Conservation (phyloP, 2,329 filamentous ascomycete species). For the Phoma herbarum region DNA sequence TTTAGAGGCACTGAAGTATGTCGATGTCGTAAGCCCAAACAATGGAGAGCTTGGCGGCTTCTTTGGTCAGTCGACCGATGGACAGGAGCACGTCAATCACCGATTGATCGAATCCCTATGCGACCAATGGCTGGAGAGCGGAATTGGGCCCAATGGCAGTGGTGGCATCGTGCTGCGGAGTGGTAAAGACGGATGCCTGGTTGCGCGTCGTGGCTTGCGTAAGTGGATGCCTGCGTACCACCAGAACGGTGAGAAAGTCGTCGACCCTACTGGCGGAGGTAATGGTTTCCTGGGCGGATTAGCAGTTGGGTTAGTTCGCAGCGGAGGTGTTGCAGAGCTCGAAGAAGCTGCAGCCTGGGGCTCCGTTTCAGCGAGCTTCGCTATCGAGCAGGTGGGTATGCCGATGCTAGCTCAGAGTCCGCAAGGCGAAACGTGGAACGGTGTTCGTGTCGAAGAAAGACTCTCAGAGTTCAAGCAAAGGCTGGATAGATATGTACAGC, state of each 20-base stretch:
- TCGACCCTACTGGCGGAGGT: slow-evolving; percentile 94
- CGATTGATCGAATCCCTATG: slow-evolving; percentile 54
- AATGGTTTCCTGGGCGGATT: slow-evolving; percentile 83
- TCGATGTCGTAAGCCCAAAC: slow-evolving; percentile 78
- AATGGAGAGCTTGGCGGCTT: slow-evolving; percentile 87
- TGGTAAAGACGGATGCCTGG: slow-evolving; percentile 75
- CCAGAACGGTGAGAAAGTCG: slow-evolving; percentile 63
- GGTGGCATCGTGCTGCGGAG: slow-evolving; percentile 73
- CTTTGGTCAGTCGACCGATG: slow-evolving; percentile 66
- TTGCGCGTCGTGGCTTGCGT: slow-evolving; percentile 50
- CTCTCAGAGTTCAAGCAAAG: slow-evolving; percentile 53
- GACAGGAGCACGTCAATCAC: slow-evolving; percentile 48
- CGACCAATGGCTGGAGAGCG: slow-evolving; percentile 48
- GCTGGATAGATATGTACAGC: slow-evolving; percentile 52
- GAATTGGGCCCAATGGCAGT: slow-evolving; percentile 48
- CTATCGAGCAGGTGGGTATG: slow-evolving; percentile 92
- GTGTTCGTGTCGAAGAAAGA: slow-evolving; percentile 53
- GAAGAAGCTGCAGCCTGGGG: slow-evolving; percentile 81
- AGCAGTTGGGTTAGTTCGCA: slow-evolving; percentile 63
- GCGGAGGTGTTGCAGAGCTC: slow-evolving; percentile 58
- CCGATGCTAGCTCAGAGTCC: slow-evolving; percentile 61
- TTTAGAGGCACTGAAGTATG: slow-evolving; percentile 60
- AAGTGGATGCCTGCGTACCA: slow-evolving; percentile 85
- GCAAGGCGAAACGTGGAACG: slow-evolving; percentile 59
- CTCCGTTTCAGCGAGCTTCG: slow-evolving; percentile 85